Conservation (phyloP, 208 protist genomes). For the Leptomonas pyrrhocoris region DNA sequence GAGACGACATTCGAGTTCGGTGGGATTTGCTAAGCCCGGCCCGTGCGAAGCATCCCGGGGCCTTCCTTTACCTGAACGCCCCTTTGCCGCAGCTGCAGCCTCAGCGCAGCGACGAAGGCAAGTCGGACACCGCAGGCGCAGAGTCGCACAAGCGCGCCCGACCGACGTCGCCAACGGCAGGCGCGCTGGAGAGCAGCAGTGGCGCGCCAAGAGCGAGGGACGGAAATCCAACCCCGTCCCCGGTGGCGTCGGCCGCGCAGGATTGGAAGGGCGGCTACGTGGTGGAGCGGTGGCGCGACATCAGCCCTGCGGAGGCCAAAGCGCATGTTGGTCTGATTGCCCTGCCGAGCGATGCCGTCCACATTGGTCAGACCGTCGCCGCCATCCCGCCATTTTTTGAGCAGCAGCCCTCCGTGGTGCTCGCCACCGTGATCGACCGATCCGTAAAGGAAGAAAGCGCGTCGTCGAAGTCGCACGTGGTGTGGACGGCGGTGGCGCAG, state of each 20-base stretch:
- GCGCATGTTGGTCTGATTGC: slow-evolving; percentile 38
- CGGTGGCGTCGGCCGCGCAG: not conserved
- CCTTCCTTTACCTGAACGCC: slow-evolving; percentile 51
- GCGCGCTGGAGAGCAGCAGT: not conserved
- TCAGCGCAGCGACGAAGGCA: slow-evolving; percentile 18
- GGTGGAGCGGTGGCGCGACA: slow-evolving; percentile 61
- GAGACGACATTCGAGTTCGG: slow-evolving; percentile 78
- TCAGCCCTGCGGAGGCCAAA: slow-evolving; percentile 46
- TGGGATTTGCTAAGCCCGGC: slow-evolving; percentile 76
- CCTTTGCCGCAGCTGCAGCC: slow-evolving; percentile 55
- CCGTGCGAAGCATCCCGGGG: slow-evolving; percentile 53
- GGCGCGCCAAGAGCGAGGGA: not conserved
- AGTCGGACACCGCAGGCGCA: not conserved
- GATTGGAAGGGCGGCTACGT: slow-evolving; percentile 54
- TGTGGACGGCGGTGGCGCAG: slow-evolving; percentile 68
- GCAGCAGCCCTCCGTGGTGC: slow-evolving; percentile 66
- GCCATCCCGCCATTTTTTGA: slow-evolving; percentile 66
- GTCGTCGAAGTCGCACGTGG: slow-evolving; percentile 15
- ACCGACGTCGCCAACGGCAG: slow-evolving; percentile 3
- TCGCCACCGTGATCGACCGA: slow-evolving; percentile 65
- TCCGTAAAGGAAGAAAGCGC: slow-evolving; percentile 10
- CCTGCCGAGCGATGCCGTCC: slow-evolving; percentile 42
- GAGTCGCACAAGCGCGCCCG: slow-evolving; percentile 18
- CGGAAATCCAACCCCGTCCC: not conserved
- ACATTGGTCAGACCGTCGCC: slow-evolving; percentile 58